phyloP scores from a whole-genome alignment of 2,329 filamentous ascomycete genomes.

The Colletotrichum sp. region DNA sequence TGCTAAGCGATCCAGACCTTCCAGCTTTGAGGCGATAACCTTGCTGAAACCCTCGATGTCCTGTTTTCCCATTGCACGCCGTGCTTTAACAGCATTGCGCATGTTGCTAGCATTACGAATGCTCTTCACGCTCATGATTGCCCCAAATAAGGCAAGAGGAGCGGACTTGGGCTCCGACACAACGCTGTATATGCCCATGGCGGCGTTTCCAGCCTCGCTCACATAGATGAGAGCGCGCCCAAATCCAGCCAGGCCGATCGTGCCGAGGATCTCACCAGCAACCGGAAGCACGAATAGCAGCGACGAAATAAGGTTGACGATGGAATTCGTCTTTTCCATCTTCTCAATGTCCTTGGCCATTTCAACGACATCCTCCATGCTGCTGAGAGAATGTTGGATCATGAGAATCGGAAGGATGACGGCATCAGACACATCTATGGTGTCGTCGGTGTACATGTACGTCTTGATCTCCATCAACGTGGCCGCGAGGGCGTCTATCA shows the following conservation, averaged over 20 bases:
- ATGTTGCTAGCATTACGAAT: not conserved
- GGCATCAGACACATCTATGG: not conserved
- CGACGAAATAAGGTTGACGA: not conserved
- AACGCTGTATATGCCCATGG: not conserved
- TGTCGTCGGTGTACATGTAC: not conserved
- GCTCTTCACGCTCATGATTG: not conserved
- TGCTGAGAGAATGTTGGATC: not conserved
- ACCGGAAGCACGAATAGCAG: not conserved
- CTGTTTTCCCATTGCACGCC: not conserved
- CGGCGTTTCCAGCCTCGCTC: not conserved
- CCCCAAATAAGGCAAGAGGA: not conserved
- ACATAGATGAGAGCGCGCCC: not conserved
- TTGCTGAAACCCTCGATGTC: not conserved
- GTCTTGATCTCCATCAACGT: not conserved
- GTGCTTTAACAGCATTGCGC: not conserved
- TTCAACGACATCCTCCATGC: not conserved
- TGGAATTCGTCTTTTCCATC: not conserved
- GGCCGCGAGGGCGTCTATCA: not conserved
- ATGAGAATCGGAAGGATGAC: not conserved
- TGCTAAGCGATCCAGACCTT: fast-evolving
- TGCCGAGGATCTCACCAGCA: not conserved
- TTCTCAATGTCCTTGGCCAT: not conserved
- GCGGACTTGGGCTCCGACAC: not conserved
- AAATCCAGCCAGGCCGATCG: not conserved
- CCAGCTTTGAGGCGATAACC: not conserved